These are phyloP conservation scores for Solanum boliviense DNA, from an alignment of 257 asterid genomes.

Conservation along the genomic window DNA sequence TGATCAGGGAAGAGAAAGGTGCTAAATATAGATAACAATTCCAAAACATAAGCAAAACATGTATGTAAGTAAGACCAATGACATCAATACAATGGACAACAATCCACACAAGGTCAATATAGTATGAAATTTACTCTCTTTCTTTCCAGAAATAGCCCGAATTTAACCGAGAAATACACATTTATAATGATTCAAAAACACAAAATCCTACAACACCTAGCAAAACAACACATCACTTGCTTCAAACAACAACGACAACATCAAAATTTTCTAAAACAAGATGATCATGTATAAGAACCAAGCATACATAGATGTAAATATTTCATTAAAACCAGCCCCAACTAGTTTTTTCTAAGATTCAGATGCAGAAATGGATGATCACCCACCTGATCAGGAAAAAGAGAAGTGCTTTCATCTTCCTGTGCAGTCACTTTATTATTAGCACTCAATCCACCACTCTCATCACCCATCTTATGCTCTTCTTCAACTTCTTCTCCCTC, in stretches of 20 bases:
- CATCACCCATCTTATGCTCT: slow-evolving; percentile 24
- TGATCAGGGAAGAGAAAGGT: slow-evolving; percentile 20
- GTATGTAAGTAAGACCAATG: background rate
- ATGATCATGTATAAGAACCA: background rate
- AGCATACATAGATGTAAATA: background rate
- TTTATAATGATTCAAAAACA: background rate
- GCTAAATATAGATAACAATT: background rate
- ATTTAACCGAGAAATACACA: background rate
- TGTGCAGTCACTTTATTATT: slow-evolving; percentile 23
- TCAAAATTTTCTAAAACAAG: background rate
- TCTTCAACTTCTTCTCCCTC: background rate
- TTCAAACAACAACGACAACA: background rate
- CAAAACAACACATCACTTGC: background rate
- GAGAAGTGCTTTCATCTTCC: slow-evolving; percentile 14
- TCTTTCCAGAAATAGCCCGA: background rate
- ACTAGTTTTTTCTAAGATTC: background rate
- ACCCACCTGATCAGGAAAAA: slow-evolving; percentile 29
- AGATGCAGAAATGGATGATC: background rate
- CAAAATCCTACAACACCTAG: background rate
- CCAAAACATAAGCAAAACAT: background rate
- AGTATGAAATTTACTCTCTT: background rate
- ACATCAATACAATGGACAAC: background rate
- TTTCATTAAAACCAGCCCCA: background rate
- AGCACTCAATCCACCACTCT: slow-evolving; percentile 34
- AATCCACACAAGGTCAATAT: background rate